phyloP scores from a whole-genome alignment of 1,284 basidiomycete genomes.

The Puccinia polysora region DNA sequence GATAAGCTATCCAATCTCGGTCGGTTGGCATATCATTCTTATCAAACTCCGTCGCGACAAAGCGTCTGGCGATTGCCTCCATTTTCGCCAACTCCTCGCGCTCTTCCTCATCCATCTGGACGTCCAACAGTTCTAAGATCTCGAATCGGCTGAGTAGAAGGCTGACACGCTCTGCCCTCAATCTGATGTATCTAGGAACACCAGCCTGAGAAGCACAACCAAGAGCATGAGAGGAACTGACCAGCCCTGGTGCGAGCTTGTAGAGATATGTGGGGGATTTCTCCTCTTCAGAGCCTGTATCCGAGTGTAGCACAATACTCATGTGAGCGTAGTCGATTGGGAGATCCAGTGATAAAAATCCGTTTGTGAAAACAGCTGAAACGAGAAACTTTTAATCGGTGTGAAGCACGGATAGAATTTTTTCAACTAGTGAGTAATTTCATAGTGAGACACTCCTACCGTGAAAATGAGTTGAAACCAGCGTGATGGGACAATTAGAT shows the following conservation, averaged over 20 bases:
- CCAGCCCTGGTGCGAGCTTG: conserved; percentile 18
- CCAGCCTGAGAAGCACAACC: conserved; percentile 38
- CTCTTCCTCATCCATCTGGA: conserved; percentile 32
- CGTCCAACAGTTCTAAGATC: conserved; percentile 36
- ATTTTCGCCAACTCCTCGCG: conserved; percentile 11
- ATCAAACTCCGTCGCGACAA: conserved; percentile 29
- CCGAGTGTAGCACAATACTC: conserved; percentile 12
- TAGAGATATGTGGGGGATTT: conserved; percentile 32
- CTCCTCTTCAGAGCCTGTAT: conserved; percentile 4
- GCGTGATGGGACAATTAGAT: conserved; percentile 17
- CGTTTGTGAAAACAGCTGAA: conserved; percentile 32
- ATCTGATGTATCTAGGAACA: conserved; percentile 32
- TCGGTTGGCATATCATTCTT: neutral
- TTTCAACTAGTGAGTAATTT: neutral
- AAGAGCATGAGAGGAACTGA: conserved; percentile 35
- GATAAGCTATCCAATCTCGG: conserved; percentile 17
- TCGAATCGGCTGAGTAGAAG: conserved; percentile 28
- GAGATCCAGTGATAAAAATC: conserved; percentile 25
- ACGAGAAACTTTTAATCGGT: neutral
- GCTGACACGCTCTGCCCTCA: conserved; percentile 33
- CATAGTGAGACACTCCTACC: neutral
- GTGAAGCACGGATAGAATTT: neutral
- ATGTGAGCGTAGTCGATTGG: conserved; percentile 38
- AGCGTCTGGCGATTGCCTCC: conserved; percentile 28
- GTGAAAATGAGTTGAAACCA: conserved; percentile 41